Conservation (phyloP, 2,329 filamentous ascomycete species). For the Fusarium sp. region DNA sequence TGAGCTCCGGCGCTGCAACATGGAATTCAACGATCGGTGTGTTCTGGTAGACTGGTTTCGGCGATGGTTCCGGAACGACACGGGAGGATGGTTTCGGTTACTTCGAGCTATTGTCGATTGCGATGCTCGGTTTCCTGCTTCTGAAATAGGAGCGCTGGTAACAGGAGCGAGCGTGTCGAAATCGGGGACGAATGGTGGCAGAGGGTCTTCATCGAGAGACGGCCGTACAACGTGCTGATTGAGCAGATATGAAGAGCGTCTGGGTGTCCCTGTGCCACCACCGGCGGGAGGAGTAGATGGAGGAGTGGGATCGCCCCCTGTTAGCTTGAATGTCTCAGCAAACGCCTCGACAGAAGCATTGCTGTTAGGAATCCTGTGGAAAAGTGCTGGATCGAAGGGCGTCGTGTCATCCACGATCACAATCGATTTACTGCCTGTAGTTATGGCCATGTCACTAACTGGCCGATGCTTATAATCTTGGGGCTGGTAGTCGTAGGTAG, state of each 20-base stretch:
- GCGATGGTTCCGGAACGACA: conserved; percentile 53
- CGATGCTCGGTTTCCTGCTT: conserved; percentile 51
- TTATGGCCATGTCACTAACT: conserved; percentile 69
- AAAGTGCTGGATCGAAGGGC: conserved; percentile 59
- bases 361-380: conserved; percentile 59
- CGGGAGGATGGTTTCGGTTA: conserved; percentile 44
- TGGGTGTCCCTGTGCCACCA: conserved; percentile 55
- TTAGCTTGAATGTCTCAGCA: conserved; percentile 61
- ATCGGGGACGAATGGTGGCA: conserved; percentile 62
- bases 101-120: conserved; percentile 43
- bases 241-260: conserved; percentile 66
- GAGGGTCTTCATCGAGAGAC: conserved; percentile 52
- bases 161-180: conserved; percentile 53
- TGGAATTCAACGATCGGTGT: conserved; percentile 61
- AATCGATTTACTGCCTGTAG: conserved; percentile 87
- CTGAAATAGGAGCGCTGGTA: conserved; percentile 45
- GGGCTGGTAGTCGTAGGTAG: conserved; percentile 50
- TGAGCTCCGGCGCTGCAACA: conserved; percentile 68
- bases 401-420: conserved; percentile 82
- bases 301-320: conserved; percentile 66
- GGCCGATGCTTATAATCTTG: conserved; percentile 54
- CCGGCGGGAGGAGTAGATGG: conserved; percentile 68
- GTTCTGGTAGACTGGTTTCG: conserved; percentile 62
- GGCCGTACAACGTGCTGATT: conserved; percentile 57
- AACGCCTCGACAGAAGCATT: conserved; percentile 64